Evolutionary conservation across 257 asterid genomes (phyloP).

Genomic region (Primulina huaijiensis): DNA sequence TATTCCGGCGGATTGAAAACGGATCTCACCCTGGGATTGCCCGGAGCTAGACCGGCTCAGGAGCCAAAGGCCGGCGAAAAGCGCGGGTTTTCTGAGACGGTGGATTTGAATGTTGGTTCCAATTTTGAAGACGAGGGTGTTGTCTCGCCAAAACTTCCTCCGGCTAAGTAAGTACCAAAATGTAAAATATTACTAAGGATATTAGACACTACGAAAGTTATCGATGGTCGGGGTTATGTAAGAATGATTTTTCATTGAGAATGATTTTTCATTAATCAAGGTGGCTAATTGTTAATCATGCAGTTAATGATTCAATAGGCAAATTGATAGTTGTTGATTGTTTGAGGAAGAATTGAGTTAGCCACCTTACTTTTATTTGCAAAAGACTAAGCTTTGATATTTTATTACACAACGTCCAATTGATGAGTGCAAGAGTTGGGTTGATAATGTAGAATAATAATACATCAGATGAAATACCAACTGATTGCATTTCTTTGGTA

Average conservation of each 20-base stretch:
- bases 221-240: too few relatives aligned
- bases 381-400: too few relatives aligned
- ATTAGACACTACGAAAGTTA: too few relatives aligned
- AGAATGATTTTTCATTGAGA: too few relatives aligned
- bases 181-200: too few relatives aligned
- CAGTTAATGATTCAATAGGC: background rate
- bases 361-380: background rate
- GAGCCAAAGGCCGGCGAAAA: conserved; percentile 36
- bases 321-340: background rate
- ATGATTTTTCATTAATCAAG: too few relatives aligned
- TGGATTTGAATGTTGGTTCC: conserved; percentile 35
- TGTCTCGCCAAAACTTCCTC: conserved; percentile 31
- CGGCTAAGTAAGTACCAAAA: conserved; percentile 41
- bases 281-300: too few relatives aligned
- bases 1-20: conserved; percentile 45
- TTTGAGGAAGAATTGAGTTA: background rate
- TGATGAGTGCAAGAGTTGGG: background rate
- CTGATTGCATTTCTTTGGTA: background rate
- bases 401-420: background rate
- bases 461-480: background rate
- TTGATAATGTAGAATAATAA: background rate
- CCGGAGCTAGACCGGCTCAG: conserved; percentile 36
- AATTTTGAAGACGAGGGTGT: conserved; percentile 23
- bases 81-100: conserved; percentile 42
- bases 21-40: conserved; percentile 66